phyloP scores from a whole-genome alignment of 768 basidiomycete genomes.

The Russula compacta region DNA sequence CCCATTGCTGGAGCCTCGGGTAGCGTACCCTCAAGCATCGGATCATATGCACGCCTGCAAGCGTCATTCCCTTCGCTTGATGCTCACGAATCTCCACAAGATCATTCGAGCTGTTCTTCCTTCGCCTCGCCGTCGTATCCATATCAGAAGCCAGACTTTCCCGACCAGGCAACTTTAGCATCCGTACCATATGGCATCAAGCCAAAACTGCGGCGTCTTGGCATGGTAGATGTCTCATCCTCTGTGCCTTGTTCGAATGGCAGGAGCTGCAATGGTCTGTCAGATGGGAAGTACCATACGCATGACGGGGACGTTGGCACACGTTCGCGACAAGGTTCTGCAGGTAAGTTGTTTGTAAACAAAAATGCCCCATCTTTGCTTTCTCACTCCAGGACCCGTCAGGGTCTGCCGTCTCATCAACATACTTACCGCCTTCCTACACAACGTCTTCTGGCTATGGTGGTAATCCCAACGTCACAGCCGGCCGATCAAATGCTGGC shows the following conservation, averaged over 20 bases:
- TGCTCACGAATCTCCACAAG: neutral
- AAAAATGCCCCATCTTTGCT: neutral
- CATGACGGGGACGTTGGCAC: neutral
- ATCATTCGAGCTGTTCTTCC: neutral
- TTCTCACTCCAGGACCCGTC: neutral
- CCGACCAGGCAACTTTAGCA: neutral
- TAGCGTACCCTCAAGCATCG: constrained; percentile 33
- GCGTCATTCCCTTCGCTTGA: neutral
- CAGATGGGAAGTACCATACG: neutral
- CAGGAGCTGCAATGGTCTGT: neutral
- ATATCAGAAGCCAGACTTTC: neutral
- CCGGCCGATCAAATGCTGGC: constrained; percentile 44
- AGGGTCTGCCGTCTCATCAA: constrained; percentile 16
- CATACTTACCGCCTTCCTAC: constrained; percentile 13
- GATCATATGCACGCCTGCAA: constrained; percentile 18
- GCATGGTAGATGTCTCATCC: neutral
- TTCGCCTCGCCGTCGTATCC: neutral
- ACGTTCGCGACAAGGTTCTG: constrained; percentile 12
- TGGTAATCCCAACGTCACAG: constrained; percentile 24
- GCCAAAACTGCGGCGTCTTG: neutral
- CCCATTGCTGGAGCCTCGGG: constrained; percentile 30
- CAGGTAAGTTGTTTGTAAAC: constrained; percentile 1
- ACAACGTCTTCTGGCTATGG: constrained; percentile 23
- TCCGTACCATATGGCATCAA: neutral
- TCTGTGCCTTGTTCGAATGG: neutral